These are phyloP conservation scores for Przewalskia tangutica DNA, from an alignment of 257 asterid genomes.

Conservation along the genomic window DNA sequence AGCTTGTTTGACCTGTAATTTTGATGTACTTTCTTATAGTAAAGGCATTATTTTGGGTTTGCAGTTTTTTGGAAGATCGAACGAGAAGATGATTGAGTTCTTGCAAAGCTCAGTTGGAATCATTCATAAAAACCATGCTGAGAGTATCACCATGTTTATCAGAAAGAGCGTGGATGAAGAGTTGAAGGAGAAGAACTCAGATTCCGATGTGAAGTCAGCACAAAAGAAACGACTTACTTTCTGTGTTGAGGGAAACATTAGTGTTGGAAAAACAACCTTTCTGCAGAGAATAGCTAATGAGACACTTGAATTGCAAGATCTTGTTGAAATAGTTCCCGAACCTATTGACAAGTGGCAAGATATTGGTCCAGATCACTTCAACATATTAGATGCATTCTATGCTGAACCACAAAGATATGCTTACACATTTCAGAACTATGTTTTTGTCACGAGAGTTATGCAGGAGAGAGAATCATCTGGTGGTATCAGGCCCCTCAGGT, in stretches of 20 bases:
- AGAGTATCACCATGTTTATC: conserved; percentile 77
- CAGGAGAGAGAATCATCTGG: conserved; percentile 84
- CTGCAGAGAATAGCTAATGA: conserved; percentile 88
- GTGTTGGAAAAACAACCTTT: conserved; percentile 93
- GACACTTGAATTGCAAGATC: conserved; percentile 85
- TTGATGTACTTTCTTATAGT: not conserved
- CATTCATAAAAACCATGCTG: conserved; percentile 83
- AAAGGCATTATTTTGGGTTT: not conserved
- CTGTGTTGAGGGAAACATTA: conserved; percentile 94
- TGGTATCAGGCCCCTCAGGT: conserved; percentile 79
- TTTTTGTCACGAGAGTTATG: conserved; percentile 84
- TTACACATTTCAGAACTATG: conserved; percentile 92
- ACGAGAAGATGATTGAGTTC: conserved; percentile 77
- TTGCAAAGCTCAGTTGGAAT: conserved; percentile 84
- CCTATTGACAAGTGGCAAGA: conserved; percentile 94
- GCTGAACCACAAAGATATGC: conserved; percentile 94
- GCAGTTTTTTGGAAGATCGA: conserved; percentile 74
- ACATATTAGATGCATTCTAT: conserved; percentile 84
- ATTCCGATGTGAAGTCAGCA: conserved; percentile 18
- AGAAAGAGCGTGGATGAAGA: conserved; percentile 87
- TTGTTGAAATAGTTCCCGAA: conserved; percentile 90
- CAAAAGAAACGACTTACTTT: conserved; percentile 66
- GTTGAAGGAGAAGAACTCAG: conserved; percentile 34
- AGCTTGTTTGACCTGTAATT: not conserved
- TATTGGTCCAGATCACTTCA: conserved; percentile 80